Conservation (phyloP, 352 stramenopile genomes). For the Globisporangium viniferum region DNA sequence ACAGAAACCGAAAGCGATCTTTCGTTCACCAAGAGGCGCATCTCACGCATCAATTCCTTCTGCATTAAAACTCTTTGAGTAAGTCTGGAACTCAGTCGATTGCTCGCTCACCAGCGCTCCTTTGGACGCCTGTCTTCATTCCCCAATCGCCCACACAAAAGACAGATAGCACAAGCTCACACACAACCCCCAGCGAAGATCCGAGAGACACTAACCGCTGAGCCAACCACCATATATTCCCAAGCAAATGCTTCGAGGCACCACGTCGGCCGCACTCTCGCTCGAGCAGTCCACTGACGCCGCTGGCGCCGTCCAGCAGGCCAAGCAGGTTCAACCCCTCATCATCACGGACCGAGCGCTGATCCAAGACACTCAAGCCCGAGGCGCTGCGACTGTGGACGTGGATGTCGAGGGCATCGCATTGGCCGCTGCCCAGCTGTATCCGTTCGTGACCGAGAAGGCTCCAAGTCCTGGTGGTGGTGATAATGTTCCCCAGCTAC, state of each 20-base stretch:
- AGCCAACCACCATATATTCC: neutral
- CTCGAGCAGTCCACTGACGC: constrained; percentile 8
- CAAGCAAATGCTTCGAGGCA: constrained; percentile 3
- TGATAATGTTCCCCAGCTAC: neutral
- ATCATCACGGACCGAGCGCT: neutral
- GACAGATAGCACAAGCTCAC: neutral
- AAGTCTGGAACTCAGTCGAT: neutral
- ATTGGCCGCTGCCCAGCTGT: neutral
- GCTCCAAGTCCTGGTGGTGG: neutral
- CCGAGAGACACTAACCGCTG: neutral
- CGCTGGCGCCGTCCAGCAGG: neutral
- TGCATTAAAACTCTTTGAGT: neutral
- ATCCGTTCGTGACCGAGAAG: constrained; percentile 4
- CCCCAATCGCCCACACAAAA: neutral
- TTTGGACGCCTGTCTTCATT: neutral
- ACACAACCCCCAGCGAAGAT: neutral
- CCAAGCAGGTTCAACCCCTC: neutral
- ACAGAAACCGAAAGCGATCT: neutral
- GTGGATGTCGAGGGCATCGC: neutral
- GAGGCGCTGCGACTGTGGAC: neutral
- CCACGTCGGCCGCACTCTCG: neutral
- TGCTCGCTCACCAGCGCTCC: too few relatives aligned
- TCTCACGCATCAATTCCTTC: neutral
- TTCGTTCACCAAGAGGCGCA: neutral
- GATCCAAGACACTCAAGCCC: neutral